Conservation (phyloP, 2,329 filamentous ascomycete species). For the Chaetomiaceae sp. region DNA sequence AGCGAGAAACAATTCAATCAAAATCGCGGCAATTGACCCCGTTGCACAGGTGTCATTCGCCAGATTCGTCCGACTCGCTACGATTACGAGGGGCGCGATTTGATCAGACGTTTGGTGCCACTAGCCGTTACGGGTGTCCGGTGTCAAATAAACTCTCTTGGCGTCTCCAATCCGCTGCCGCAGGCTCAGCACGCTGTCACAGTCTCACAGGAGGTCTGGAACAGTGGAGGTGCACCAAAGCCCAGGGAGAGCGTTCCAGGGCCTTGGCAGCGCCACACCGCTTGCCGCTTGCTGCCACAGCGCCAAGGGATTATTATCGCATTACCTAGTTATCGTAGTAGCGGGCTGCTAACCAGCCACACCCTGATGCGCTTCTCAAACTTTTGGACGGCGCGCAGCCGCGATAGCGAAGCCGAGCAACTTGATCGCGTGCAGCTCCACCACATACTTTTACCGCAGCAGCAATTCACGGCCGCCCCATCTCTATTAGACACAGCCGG, state of each 20-base stretch:
- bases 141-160: conserved; percentile 23
- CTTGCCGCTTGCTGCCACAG: neutral
- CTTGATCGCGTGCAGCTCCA: conserved; percentile 14
- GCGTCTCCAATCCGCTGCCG: conserved; percentile 19
- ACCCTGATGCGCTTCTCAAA: neutral
- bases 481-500: neutral
- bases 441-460: neutral
- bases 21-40: conserved; percentile 13
- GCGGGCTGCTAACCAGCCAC: no score
- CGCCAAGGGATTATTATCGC: no score
- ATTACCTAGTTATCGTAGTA: no score
- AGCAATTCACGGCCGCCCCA: neutral
- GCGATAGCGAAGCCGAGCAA: conserved; percentile 6
- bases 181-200: conserved; percentile 10
- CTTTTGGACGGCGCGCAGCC: conserved; percentile 12
- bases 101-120: neutral
- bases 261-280: neutral
- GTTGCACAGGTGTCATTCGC: conserved; percentile 5
- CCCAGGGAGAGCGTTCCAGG: neutral
- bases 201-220: neutral
- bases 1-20: conserved; percentile 4
- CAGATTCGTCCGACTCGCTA: neutral
- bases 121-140: no score
- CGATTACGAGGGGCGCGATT: neutral
- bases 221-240: neutral